Percentiles rank a stretch among this genome's conserved stretches.
phyloP scores from a whole-genome alignment of 2,329 filamentous ascomycete species.

The Phialophora chinensis region DNA sequence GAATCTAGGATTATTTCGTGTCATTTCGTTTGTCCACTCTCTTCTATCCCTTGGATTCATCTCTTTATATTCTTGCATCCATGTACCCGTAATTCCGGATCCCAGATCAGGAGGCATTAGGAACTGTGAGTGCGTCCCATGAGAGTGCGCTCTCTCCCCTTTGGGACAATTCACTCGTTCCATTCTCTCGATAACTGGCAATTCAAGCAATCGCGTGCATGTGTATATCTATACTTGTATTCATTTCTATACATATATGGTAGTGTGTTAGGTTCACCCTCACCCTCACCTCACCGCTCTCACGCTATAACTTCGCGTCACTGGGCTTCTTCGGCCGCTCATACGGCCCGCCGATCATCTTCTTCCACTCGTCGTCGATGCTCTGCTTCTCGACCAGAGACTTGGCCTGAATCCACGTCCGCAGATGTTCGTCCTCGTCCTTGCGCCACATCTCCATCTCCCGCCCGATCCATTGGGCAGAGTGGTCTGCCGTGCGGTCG shows the following conservation, averaged over 20 bases:
- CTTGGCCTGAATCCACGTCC: constrained; percentile 33
- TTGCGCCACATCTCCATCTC: constrained; percentile 37
- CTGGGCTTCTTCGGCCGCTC: constrained; percentile 29
- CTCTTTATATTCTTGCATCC: no score
- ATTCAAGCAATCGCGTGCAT: no score
- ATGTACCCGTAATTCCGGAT: no score
- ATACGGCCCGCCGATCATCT: constrained; percentile 36
- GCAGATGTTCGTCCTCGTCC: constrained; percentile 37
- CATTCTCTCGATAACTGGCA: background rate
- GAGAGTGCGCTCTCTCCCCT: no score
- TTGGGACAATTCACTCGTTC: background rate
- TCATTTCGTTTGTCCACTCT: no score
- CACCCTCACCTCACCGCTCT: background rate
- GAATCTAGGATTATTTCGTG: no score
- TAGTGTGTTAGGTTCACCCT: background rate
- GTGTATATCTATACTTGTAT: background rate
- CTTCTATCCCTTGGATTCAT: no score
- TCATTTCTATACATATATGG: background rate
- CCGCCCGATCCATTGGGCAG: constrained; percentile 35
- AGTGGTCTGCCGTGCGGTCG: constrained; percentile 37
- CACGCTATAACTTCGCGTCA: constrained; percentile 37
- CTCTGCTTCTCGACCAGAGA: constrained; percentile 37
- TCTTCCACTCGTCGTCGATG: constrained; percentile 39
- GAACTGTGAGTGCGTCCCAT: no score
- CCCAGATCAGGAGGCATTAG: no score